Evolutionary conservation across 768 basidiomycete species (phyloP), one percentile per base, ranked within the genome.

Genomic region (Phlebiopsis gigantea): DNA sequence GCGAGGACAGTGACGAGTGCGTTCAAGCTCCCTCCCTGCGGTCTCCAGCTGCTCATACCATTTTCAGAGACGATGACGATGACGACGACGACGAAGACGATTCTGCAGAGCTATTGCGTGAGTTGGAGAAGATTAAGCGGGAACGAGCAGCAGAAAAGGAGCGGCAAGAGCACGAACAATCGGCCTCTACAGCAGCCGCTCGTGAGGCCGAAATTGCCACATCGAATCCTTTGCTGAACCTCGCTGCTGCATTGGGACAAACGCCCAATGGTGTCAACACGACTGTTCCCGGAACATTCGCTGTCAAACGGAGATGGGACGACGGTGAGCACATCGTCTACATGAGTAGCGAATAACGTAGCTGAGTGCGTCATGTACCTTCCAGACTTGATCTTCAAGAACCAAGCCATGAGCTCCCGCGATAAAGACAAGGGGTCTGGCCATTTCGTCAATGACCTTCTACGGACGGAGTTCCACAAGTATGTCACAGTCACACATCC

Each of bases 71-170:
- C 30, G 56, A 73, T 0, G 83, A 85, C 10, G 81, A 73, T 9
- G 75, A 75, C 10, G 73, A 74, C 2, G 81, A 88, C 17, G 89
- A 91, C 8, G 94, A 96, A 61, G 91, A 93, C 64, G 93, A 96
- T 53, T 93, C 93, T 0, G 93, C 93, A 0, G 96, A 97, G 65
- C 78, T 99, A 22, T 77, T 99, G 59, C 85, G 93, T 24, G 97
- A 99, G 69, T 79, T 99, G n/a, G 96, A 97, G 72, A 98, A 96
- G 76, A 98, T 98, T 63, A 98, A 97, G 72, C 87, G 87, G 46
- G 95, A 98, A 67, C 81, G 96, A 9, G 95, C 95, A 10, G 95
- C 89, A 65, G 97, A 98, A 72, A 93, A 93, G 67, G 87, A 80
- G 34, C 78, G 90, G 44, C 77, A 83, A 69, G 96, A 97, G 43